Conservation (phyloP, 768 basidiomycete species). For the Mycena alexandri region DNA sequence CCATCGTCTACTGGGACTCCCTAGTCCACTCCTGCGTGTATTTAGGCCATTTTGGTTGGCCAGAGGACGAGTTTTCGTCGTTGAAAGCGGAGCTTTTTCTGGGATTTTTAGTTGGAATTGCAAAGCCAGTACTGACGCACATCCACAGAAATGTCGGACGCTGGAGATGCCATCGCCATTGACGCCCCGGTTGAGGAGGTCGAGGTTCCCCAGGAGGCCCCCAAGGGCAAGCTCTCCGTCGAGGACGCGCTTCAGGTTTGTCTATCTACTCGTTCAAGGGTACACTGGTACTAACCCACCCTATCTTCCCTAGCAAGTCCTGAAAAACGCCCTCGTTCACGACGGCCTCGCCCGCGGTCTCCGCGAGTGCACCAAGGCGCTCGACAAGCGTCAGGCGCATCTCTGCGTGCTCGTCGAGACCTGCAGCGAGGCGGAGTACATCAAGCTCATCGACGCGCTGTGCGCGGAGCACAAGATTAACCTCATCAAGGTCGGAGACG, state of each 20-base stretch:
- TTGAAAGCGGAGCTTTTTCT: too few relatives aligned
- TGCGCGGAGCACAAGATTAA: slow-evolving; percentile 99
- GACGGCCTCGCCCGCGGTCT: slow-evolving; percentile 99
- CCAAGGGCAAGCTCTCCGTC: slow-evolving; percentile 95
- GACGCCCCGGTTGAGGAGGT: slow-evolving; percentile 77
- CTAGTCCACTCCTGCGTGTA: background rate
- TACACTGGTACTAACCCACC: background rate
- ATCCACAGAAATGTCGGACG: slow-evolving; percentile 89
- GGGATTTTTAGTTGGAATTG: too few relatives aligned
- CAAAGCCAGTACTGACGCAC: background rate
- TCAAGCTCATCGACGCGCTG: slow-evolving; percentile 99
- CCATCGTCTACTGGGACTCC: background rate
- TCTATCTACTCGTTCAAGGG: background rate
- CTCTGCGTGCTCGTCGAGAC: slow-evolving; percentile 99
- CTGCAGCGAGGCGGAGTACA: slow-evolving; percentile 99
- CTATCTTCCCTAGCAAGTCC: slow-evolving; percentile 79
- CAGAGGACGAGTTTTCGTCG: too few relatives aligned
- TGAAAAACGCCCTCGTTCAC: slow-evolving; percentile 98
- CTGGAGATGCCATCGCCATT: slow-evolving; percentile 94
- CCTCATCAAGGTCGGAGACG: slow-evolving; percentile 98
- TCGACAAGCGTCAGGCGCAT: slow-evolving; percentile 99
- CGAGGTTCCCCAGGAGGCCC: slow-evolving; percentile 89
- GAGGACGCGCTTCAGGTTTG: slow-evolving; percentile 93
- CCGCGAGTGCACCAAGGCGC: slow-evolving; percentile 96
- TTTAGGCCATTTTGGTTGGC: background rate